Percentiles rank a stretch among this genome's conserved stretches.
Conservation (phyloP, 768 basidiomycete genomes). For the Cyclocybe cylindracea region DNA sequence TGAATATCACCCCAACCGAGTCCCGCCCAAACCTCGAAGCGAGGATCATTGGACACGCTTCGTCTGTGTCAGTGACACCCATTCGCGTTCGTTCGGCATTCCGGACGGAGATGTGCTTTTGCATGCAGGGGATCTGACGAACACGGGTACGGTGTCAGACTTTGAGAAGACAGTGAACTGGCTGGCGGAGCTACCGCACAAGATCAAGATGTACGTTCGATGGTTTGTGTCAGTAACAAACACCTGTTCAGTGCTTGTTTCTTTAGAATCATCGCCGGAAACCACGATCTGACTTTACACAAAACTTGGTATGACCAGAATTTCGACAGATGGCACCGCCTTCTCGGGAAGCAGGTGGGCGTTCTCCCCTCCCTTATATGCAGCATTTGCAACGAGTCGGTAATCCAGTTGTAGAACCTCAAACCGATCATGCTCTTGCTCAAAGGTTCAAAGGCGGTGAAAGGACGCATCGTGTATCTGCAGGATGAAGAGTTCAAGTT, state of each 20-base stretch:
- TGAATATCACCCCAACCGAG: constrained; percentile 29
- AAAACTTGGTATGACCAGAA: constrained; percentile 39
- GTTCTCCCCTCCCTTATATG: neutral
- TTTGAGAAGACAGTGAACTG: constrained; percentile 56
- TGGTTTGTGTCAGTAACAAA: no score
- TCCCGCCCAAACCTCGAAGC: constrained; percentile 33
- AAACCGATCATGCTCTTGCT: constrained; percentile 33
- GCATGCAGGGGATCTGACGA: constrained; percentile 66
- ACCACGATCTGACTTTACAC: constrained; percentile 59
- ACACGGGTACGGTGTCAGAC: constrained; percentile 44
- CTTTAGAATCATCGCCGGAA: constrained; percentile 66
- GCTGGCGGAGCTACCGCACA: constrained; percentile 57
- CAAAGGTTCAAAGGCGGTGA: constrained; percentile 30
- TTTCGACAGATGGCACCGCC: constrained; percentile 27
- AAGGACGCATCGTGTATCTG: constrained; percentile 56
- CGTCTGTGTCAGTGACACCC: constrained; percentile 63
- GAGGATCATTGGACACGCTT: constrained; percentile 51
- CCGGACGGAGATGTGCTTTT: constrained; percentile 68
- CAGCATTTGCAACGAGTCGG: neutral
- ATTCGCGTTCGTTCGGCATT: constrained; percentile 41
- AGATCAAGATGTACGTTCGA: constrained; percentile 49
- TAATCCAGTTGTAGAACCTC: constrained; percentile 11
- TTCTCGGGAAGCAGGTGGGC: constrained; percentile 28
- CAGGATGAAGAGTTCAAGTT: constrained; percentile 48
- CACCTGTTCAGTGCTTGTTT: no score